Percentiles rank a stretch among this genome's conserved stretches.
Conservation (phyloP, 2,329 filamentous ascomycete genomes). For the Cordyceps cateniannulata region DNA sequence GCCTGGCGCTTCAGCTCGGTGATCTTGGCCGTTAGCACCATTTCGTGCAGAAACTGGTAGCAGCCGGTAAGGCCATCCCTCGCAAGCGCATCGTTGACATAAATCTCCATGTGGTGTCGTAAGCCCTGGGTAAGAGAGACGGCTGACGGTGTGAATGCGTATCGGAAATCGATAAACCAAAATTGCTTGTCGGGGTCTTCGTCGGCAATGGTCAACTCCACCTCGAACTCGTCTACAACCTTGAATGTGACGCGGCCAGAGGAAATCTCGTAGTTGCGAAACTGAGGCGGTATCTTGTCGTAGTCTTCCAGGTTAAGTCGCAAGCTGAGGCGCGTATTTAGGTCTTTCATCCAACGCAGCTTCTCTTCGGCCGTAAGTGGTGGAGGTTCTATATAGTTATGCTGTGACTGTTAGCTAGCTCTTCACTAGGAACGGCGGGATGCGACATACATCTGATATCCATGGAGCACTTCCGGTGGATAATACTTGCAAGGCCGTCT, state of each 20-base stretch:
- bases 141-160: slow-evolving; percentile 68
- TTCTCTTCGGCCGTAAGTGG: slow-evolving; percentile 65
- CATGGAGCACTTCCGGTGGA: slow-evolving; percentile 70
- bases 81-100: slow-evolving; percentile 64
- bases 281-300: slow-evolving; percentile 66
- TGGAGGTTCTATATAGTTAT: slow-evolving; percentile 71
- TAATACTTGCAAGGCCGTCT: slow-evolving; percentile 79
- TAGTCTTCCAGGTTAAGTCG: slow-evolving; percentile 81
- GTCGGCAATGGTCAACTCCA: slow-evolving; percentile 84
- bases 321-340: slow-evolving; percentile 77
- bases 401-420: slow-evolving; percentile 39
- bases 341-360: slow-evolving; percentile 66
- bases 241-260: slow-evolving; percentile 88
- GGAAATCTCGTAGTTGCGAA: slow-evolving; percentile 69
- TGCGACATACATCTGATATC: slow-evolving; percentile 65
- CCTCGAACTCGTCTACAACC: slow-evolving; percentile 79
- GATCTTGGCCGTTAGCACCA: slow-evolving; percentile 86
- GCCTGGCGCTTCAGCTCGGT: slow-evolving; percentile 76
- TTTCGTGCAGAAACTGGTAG: slow-evolving; percentile 81
- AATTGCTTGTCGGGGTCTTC: slow-evolving; percentile 80
- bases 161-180: slow-evolving; percentile 89
- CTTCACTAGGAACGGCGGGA: background rate
- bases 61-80: slow-evolving; percentile 70
- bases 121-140: slow-evolving; percentile 54
- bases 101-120: slow-evolving; percentile 59